phyloP scores from a whole-genome alignment of 805 yeast genomes.

The Zygotorulaspora florentina region DNA sequence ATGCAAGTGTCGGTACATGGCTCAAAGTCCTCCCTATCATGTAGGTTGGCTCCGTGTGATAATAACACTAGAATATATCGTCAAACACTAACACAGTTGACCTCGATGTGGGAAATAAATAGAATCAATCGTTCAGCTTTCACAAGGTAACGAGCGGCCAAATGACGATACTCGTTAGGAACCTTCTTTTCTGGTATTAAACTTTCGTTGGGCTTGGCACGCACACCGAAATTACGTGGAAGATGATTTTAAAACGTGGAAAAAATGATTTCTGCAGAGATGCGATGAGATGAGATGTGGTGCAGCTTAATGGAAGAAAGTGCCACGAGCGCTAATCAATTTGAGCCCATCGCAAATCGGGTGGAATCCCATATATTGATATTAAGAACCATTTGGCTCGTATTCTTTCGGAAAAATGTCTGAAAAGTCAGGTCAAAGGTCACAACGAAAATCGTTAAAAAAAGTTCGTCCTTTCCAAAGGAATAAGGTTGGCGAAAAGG shows the following conservation, averaged over 20 bases:
- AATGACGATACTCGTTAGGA: not conserved
- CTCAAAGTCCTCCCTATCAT: constrained; percentile 22
- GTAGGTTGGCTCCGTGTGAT: constrained; percentile 4
- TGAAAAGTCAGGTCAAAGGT: not conserved
- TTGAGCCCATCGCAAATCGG: not conserved
- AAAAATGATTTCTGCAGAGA: constrained; percentile 5
- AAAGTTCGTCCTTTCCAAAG: not conserved
- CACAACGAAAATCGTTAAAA: not conserved
- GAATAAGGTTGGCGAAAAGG: constrained; percentile 1
- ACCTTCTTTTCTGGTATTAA: not conserved
- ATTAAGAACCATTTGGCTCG: not conserved
- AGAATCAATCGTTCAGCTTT: not conserved
- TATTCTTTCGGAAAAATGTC: not conserved
- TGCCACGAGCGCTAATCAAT: not conserved
- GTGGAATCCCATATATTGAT: not conserved
- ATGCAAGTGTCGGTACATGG: constrained; percentile 26
- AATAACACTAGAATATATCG: not conserved
- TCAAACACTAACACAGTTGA: not conserved
- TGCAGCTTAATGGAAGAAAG: not conserved
- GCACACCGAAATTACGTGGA: not conserved
- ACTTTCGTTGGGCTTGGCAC: not conserved
- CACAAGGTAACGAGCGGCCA: too few relatives aligned
- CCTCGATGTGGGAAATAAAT: too few relatives aligned
- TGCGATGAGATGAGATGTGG: constrained; percentile 15
- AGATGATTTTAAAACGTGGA: not conserved